Conservation (phyloP, 179 eudicot genomes). For the Corrigiola litoralis region DNA sequence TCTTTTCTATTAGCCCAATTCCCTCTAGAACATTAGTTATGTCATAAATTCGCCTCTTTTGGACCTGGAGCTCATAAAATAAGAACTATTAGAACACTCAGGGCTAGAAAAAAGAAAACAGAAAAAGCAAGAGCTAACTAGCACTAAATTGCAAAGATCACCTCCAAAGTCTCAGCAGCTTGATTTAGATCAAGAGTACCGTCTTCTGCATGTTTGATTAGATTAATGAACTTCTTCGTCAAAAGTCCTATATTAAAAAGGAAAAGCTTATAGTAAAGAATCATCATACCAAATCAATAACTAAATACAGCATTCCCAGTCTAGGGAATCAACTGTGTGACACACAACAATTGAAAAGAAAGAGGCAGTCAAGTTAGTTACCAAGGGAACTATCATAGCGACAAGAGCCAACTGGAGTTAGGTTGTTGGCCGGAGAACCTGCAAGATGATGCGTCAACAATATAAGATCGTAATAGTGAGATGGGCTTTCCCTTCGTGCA, state of each 20-base stretch:
- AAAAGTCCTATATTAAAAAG: slow-evolving; percentile 49
- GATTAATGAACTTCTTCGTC: slow-evolving; percentile 82
- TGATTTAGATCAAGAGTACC: slow-evolving; percentile 87
- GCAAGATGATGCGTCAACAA: slow-evolving; percentile 28
- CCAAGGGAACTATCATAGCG: slow-evolving; percentile 97
- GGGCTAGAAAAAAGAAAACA: background rate
- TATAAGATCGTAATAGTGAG: too few species aligned
- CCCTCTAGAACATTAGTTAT: slow-evolving; percentile 95
- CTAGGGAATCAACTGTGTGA: background rate
- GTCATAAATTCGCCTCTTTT: slow-evolving; percentile 94
- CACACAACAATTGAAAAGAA: background rate
- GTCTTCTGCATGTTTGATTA: slow-evolving; percentile 89
- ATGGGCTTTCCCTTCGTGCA: too few species aligned
- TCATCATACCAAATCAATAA: background rate
- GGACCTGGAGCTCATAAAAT: slow-evolving; percentile 49
- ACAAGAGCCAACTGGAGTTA: slow-evolving; percentile 74
- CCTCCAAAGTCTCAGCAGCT: slow-evolving; percentile 91
- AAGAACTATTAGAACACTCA: slow-evolving; percentile 20
- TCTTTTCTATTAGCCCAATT: slow-evolving; percentile 92
- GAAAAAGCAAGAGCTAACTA: background rate
- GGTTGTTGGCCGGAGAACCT: slow-evolving; percentile 88
- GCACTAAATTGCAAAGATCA: slow-evolving; percentile 16
- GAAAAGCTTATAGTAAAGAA: too few species aligned
- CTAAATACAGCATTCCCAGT: background rate
- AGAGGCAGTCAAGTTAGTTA: slow-evolving; percentile 21